A percentile compares a stretch with the other conserved stretches of the same genome.
Conservation (phyloP, 768 basidiomycete species). For the Gymnopilus dilepis region DNA sequence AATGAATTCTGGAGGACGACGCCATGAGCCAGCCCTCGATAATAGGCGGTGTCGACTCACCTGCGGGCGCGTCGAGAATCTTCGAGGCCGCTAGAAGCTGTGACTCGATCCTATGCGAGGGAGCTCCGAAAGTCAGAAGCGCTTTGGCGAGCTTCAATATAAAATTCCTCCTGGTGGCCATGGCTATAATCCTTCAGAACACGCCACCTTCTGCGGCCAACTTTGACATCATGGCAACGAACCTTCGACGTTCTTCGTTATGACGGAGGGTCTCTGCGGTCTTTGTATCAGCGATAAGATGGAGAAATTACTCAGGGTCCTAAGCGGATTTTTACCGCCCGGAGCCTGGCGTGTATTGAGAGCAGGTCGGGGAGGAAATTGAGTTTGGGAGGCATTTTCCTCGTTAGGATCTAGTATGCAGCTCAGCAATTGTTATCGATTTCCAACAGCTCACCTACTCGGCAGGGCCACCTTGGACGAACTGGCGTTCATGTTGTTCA, state of each 20-base stretch:
- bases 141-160: constrained; percentile 86
- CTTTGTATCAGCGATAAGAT: constrained; percentile 31
- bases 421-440: not conserved
- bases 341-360: constrained; percentile 18
- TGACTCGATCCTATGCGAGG: constrained; percentile 90
- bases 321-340: constrained; percentile 7
- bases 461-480: not conserved
- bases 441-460: not conserved
- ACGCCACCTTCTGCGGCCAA: not conserved
- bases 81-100: constrained; percentile 82
- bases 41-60: constrained; percentile 28
- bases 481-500: not conserved
- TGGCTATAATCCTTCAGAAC: constrained; percentile 36
- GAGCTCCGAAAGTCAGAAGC: constrained; percentile 91
- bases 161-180: constrained; percentile 66
- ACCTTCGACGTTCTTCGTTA: constrained; percentile 56
- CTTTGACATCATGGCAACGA: constrained; percentile 1
- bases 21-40: not conserved
- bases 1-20: constrained; percentile 75
- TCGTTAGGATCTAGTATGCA: not conserved
- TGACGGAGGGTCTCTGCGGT: constrained; percentile 38
- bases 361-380: constrained; percentile 15
- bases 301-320: constrained; percentile 25
- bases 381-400: not conserved
- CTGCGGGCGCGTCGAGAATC: constrained; percentile 78